phyloP scores from a whole-genome alignment of 2,329 filamentous ascomycete genomes.

The Falciphora oryzae region DNA sequence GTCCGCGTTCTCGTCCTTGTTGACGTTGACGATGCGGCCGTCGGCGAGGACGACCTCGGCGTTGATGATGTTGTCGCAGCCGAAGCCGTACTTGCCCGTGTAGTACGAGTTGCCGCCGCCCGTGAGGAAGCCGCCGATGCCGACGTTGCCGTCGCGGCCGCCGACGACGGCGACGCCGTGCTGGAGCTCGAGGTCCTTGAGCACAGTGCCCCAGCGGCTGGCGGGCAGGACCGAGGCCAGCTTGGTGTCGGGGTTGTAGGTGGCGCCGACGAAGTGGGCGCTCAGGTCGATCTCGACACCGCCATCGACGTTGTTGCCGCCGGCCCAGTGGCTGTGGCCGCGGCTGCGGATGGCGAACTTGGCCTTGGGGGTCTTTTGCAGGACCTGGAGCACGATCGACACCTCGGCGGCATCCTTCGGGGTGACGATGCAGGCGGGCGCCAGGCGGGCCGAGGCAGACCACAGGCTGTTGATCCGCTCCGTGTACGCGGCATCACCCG shows the following conservation, averaged over 20 bases:
- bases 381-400: conserved; percentile 27
- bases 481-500: conserved; percentile 6
- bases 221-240: conserved; percentile 30
- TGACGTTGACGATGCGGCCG: conserved; percentile 32
- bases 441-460: conserved; percentile 8
- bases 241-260: conserved; percentile 23
- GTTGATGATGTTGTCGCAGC: conserved; percentile 30
- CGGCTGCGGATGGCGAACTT: conserved; percentile 35
- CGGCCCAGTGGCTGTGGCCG: conserved; percentile 28
- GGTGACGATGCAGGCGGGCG: conserved; percentile 11
- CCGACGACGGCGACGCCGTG: conserved; percentile 27
- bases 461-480: conserved; percentile 16
- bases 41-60: conserved; percentile 35
- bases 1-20: conserved; percentile 26
- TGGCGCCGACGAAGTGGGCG: conserved; percentile 24
- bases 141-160: conserved; percentile 30
- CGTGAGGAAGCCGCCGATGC: conserved; percentile 27
- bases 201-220: conserved; percentile 32
- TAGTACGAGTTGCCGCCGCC: conserved; percentile 31
- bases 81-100: conserved; percentile 26
- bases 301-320: conserved; percentile 29
- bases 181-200: conserved; percentile 26
- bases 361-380: conserved; percentile 20
- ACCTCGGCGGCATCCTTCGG: conserved; percentile 28
- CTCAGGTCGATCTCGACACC: conserved; percentile 33